These are phyloP conservation scores for Alnus rubra DNA, from an alignment of 306 rosid species.

Conservation along the genomic window DNA sequence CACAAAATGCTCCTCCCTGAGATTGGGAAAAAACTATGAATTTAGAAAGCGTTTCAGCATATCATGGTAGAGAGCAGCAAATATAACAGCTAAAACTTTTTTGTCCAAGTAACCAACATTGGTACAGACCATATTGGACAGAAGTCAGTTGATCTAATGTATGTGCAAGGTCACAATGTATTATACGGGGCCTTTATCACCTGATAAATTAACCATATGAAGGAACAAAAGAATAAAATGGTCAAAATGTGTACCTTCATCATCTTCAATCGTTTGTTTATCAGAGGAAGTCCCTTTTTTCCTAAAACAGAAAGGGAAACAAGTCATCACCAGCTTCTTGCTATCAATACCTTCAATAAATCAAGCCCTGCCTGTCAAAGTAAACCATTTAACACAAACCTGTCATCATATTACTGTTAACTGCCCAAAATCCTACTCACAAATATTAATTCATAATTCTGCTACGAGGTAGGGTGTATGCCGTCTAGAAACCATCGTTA, in stretches of 20 bases:
- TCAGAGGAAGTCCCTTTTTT: constrained; percentile 36
- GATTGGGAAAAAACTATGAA: constrained; percentile 11
- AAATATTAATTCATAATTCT: not conserved
- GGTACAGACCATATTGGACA: constrained; percentile 7
- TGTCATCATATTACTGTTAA: constrained; percentile 14
- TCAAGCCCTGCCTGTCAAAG: constrained; percentile 39
- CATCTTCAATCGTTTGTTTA: constrained; percentile 30
- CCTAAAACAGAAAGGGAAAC: constrained; percentile 44
- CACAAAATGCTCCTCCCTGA: constrained; percentile 4
- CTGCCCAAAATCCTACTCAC: constrained; percentile 1
- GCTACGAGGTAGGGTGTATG: not conserved
- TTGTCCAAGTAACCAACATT: not conserved
- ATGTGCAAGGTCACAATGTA: no score
- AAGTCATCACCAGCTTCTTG: constrained; percentile 49
- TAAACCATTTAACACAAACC: constrained; percentile 26
- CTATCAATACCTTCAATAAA: constrained; percentile 26
- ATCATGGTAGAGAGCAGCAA: constrained; percentile 9
- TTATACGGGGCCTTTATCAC: not conserved
- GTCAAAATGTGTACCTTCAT: constrained; percentile 41
- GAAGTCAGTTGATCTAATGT: not conserved
- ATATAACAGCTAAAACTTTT: not conserved
- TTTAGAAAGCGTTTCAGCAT: not conserved
- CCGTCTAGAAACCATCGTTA: no score
- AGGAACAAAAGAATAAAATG: not conserved
- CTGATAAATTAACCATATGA: not conserved